Conservation (phyloP, 352 stramenopile genomes). For the Phytophthora citricola region DNA sequence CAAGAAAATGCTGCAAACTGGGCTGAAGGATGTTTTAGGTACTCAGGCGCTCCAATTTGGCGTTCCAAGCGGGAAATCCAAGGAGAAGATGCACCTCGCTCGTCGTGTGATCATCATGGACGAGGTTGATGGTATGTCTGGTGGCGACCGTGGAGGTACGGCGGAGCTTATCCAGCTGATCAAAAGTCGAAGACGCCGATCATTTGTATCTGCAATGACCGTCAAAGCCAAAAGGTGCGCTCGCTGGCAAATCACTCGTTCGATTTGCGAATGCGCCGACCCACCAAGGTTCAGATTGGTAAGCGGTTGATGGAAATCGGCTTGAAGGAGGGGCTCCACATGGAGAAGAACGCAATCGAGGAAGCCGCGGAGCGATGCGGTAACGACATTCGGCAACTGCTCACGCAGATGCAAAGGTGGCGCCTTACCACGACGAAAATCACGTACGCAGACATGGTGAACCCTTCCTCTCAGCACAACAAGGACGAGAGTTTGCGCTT, state of each 20-base stretch:
- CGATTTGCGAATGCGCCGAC: slow-evolving; percentile 95
- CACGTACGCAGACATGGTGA: slow-evolving; percentile 89
- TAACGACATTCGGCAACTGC: slow-evolving; percentile 98
- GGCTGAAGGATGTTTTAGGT: slow-evolving; percentile 93
- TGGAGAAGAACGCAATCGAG: slow-evolving; percentile 97
- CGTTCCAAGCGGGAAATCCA: slow-evolving; percentile 35
- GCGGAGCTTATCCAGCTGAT: slow-evolving; percentile 99
- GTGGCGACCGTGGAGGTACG: slow-evolving; percentile 96
- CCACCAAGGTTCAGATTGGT: slow-evolving; percentile 94
- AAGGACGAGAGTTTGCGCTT: slow-evolving; percentile 95
- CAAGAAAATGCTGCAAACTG: slow-evolving; percentile 95
- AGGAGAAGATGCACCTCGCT: slow-evolving; percentile 66
- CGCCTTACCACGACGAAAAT: slow-evolving; percentile 78
- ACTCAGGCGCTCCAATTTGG: slow-evolving; percentile 93
- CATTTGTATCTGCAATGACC: slow-evolving; percentile 99
- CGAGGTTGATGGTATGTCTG: slow-evolving; percentile 99
- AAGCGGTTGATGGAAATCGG: slow-evolving; percentile 94
- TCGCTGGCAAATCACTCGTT: slow-evolving; percentile 98
- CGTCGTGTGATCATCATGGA: slow-evolving; percentile 99
- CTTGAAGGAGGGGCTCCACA: slow-evolving; percentile 85
- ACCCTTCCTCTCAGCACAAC: slow-evolving; percentile 79
- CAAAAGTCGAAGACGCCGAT: slow-evolving; percentile 99
- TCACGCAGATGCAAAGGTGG: slow-evolving; percentile 99
- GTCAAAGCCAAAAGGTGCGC: slow-evolving; percentile 95
- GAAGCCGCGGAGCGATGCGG: slow-evolving; percentile 96